Evolutionary conservation across 2,329 filamentous ascomycete species (phyloP), one percentile per base, ranked within the genome.

Genomic region (Aspergillus candidus): DNA sequence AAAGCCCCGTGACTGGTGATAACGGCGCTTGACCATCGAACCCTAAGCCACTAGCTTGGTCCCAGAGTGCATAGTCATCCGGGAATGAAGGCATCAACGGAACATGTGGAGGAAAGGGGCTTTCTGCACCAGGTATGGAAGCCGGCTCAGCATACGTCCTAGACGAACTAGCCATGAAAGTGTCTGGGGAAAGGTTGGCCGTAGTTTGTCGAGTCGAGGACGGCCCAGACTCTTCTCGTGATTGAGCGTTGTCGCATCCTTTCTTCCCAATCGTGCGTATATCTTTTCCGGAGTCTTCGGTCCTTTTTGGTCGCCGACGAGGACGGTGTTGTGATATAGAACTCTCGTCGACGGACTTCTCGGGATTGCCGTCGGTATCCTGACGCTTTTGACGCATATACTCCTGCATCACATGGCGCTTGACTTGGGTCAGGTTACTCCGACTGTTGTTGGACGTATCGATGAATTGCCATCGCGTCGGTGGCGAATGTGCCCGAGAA

Each of bases 361-460:
- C 40, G 30, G 5, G 8, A 8, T 38, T 37, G 11, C 32, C 30
- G 27, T 48, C 50, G 6, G 51, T 50, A 34, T 49, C 53, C 6
- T 53, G 46, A 8, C 44, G 54, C 42, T 67, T 69, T 36, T 67
- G 63, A 14, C 64, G 63, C 55, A 69, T 66, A 48, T 62, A 68
- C 40, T 70, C 65, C 46, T 68, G 63, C 67, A 70, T 70, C 6
- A 70, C 67, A 66, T 70, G 67, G 15, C 66, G 65, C 40, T 68
- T 69, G 32, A 70, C 67, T 47, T 61, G 62, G 1, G 65, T 69
- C 35, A 67, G 50, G 34, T 68, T 69, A 38, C 49, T 55, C 15
- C 63, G 56, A 40, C 57, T 61, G 35, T 65, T 61, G 40, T 61
- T 56, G 8, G 62, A 68, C 44, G 61, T 56, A 47, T 70, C 66